Evolutionary conservation across 1,284 basidiomycete genomes (phyloP).

Genomic region (Cryptococcus sp.): DNA sequence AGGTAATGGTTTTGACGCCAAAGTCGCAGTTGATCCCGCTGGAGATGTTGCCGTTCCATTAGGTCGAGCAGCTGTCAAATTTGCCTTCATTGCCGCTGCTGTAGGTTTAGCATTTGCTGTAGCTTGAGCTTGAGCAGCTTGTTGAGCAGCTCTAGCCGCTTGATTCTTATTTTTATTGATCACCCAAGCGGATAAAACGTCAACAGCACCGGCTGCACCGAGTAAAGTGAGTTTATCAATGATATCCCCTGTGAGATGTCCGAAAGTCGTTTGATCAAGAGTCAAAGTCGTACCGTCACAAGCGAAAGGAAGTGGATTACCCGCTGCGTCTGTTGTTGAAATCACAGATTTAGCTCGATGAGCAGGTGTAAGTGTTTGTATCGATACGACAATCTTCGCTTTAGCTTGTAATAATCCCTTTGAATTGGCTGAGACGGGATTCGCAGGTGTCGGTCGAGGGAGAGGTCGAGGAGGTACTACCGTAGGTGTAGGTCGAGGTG

Average conservation of each 20-base stretch:
- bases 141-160: constrained; percentile 9
- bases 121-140: constrained; percentile 1
- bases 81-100: constrained; percentile 5
- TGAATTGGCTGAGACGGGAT: constrained; percentile 9
- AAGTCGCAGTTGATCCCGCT: constrained; percentile 1
- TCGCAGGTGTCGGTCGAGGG: constrained; percentile 5
- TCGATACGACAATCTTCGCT: constrained; percentile 35
- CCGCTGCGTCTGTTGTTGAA: constrained; percentile 32
- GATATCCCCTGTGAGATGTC: constrained; percentile 39
- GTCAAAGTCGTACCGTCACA: constrained; percentile 39
- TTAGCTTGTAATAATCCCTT: constrained; percentile 35
- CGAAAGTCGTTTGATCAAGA: constrained; percentile 38
- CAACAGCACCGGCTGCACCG: constrained; percentile 37
- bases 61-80: constrained; percentile 2
- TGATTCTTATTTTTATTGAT: constrained; percentile 42
- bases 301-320: constrained; percentile 39
- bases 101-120: constrained; percentile 21
- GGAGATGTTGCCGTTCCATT: background rate
- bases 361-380: constrained; percentile 36
- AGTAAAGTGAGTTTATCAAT: constrained; percentile 37
- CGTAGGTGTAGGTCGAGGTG: constrained; percentile 1
- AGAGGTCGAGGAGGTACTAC: constrained; percentile 6
- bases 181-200: constrained; percentile 41
- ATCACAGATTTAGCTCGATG: constrained; percentile 37
- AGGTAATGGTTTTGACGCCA: background rate